phyloP scores from a whole-genome alignment of 2,329 filamentous ascomycete genomes.

The Dactylonectria macrodidyma region DNA sequence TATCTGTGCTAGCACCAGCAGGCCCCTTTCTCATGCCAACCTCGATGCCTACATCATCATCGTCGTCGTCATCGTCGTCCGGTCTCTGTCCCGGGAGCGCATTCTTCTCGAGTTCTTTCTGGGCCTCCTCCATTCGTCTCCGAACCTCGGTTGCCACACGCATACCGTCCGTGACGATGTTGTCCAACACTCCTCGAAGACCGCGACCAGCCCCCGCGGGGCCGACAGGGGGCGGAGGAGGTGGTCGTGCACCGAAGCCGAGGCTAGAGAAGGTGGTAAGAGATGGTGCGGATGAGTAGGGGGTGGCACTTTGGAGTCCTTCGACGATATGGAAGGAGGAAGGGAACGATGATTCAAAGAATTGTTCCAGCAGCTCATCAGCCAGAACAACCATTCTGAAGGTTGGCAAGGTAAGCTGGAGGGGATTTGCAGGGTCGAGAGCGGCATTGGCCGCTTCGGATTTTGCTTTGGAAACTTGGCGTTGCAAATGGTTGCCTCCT shows the following conservation, averaged over 20 bases:
- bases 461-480: constrained; percentile 73
- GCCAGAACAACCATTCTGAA: constrained; percentile 99
- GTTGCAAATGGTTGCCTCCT: constrained; percentile 42
- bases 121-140: constrained; percentile 94
- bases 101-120: constrained; percentile 90
- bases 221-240: constrained; percentile 56
- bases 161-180: constrained; percentile 98
- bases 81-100: constrained; percentile 75
- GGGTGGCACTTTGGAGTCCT: constrained; percentile 57
- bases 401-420: constrained; percentile 96
- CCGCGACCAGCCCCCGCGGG: constrained; percentile 74
- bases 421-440: constrained; percentile 90
- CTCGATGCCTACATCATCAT: constrained; percentile 65
- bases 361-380: constrained; percentile 94
- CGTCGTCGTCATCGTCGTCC: constrained; percentile 81
- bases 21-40: constrained; percentile 57
- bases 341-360: constrained; percentile 97
- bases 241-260: constrained; percentile 65
- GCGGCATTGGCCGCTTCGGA: constrained; percentile 89
- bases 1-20: constrained; percentile 63
- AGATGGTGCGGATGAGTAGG: constrained; percentile 65
- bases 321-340: constrained; percentile 92
- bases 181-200: constrained; percentile 92
- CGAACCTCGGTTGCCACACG: constrained; percentile 93
- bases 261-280: constrained; percentile 90